Conservation (phyloP, 495 filamentous ascomycete species). For the Penicillium nucicola region DNA sequence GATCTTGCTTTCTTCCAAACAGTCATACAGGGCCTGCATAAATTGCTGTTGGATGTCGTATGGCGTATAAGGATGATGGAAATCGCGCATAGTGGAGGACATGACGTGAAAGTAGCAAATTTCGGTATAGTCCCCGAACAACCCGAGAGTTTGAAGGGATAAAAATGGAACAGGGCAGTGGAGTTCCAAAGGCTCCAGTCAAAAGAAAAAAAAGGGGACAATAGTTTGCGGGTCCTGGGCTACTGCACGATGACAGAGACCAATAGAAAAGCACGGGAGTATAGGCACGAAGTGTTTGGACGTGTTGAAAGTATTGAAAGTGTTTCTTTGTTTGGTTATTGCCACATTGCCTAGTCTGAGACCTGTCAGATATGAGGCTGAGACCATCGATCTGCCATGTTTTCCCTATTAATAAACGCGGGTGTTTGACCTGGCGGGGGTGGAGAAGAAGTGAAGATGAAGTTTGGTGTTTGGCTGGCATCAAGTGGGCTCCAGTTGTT, state of each 20-base stretch:
- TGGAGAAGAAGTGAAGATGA: too few relatives aligned
- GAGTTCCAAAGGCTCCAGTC: constrained; percentile 2
- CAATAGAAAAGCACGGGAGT: too few relatives aligned
- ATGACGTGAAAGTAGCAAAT: not conserved
- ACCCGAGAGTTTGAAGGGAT: constrained; percentile 13
- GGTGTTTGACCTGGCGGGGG: too few relatives aligned
- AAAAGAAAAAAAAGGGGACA: constrained; percentile 2
- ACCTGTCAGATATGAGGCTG: too few relatives aligned
- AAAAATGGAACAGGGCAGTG: constrained; percentile 18
- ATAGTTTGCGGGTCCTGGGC: constrained; percentile 2
- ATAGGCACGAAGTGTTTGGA: not conserved
- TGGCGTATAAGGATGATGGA: constrained; percentile 89
- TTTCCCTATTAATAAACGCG: too few relatives aligned
- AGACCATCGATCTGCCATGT: too few relatives aligned
- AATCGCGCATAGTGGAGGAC: constrained; percentile 46
- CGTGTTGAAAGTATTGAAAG: too few relatives aligned
- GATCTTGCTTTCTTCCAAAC: constrained; percentile 74
- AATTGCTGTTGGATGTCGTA: constrained; percentile 89
- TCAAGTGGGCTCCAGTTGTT: too few relatives aligned
- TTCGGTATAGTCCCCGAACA: not conserved
- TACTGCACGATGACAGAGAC: too few relatives aligned
- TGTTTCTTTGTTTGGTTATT: not conserved
- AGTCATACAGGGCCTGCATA: constrained; percentile 82
- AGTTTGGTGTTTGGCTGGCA: too few relatives aligned
- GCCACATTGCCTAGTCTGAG: too few relatives aligned